Percentiles rank a stretch among this genome's conserved stretches.
These are phyloP conservation scores for Cyberlindnera misumaiensis DNA, from an alignment of 805 yeast genomes.

Conservation along the genomic window DNA sequence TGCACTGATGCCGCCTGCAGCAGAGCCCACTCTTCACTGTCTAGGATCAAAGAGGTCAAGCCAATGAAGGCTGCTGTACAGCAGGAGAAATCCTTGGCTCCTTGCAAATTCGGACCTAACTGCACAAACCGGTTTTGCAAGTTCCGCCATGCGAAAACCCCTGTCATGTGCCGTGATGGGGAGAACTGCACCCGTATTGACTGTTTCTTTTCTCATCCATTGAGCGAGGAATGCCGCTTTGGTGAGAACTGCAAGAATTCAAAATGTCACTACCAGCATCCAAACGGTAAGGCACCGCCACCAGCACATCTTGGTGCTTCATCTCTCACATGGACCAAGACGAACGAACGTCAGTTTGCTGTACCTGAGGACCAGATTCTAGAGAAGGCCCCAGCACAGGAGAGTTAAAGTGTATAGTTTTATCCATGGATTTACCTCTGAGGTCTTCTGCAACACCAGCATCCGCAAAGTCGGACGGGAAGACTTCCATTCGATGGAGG, in stretches of 20 bases:
- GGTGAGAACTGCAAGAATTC: slow-evolving; percentile 69
- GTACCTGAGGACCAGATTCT: slow-evolving; percentile 67
- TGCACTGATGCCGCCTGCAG: slow-evolving; percentile 59
- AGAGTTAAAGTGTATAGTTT: slow-evolving; percentile 8
- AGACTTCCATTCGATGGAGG: background rate
- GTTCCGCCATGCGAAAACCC: slow-evolving; percentile 75
- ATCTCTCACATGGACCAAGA: slow-evolving; percentile 27
- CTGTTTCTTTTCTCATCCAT: slow-evolving; percentile 79
- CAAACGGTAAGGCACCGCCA: slow-evolving; percentile 55
- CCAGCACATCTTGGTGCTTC: slow-evolving; percentile 9
- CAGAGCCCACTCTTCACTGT: slow-evolving; percentile 80
- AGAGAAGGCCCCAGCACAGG: slow-evolving; percentile 57
- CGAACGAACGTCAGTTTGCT: slow-evolving; percentile 66
- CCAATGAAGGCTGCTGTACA: slow-evolving; percentile 21
- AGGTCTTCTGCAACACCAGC: background rate
- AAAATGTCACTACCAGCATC: slow-evolving; percentile 71
- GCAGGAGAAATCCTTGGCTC: slow-evolving; percentile 55
- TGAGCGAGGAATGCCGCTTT: slow-evolving; percentile 72
- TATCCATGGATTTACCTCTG: background rate
- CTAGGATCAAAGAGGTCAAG: slow-evolving; percentile 33
- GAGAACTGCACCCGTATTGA: slow-evolving; percentile 69
- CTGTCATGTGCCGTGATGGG: slow-evolving; percentile 77
- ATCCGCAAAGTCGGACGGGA: background rate
- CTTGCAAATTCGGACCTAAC: slow-evolving; percentile 70
- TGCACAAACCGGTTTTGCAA: slow-evolving; percentile 79